phyloP scores from a whole-genome alignment of 805 yeast genomes.

The Kuraishia cidri region DNA sequence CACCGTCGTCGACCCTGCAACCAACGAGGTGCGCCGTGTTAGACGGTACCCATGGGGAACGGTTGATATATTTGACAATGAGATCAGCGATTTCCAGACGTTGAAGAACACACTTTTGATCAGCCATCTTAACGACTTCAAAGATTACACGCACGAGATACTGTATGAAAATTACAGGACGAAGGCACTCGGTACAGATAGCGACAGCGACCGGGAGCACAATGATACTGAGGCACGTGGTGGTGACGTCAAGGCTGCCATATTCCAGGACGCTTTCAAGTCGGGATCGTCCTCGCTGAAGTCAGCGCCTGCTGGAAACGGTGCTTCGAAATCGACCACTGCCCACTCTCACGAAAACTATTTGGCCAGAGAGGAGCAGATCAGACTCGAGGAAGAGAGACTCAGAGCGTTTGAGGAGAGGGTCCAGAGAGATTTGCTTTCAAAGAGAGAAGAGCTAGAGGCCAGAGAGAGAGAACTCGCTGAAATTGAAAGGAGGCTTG shows the following conservation, averaged over 20 bases:
- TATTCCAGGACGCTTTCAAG: background rate
- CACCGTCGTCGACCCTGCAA: conserved; percentile 17
- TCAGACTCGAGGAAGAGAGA: conserved; percentile 83
- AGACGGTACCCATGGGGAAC: conserved; percentile 64
- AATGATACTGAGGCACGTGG: background rate
- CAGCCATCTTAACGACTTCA: conserved; percentile 80
- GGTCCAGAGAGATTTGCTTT: conserved; percentile 78
- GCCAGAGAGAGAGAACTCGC: conserved; percentile 18
- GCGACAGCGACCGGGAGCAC: background rate
- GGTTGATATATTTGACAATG: conserved; percentile 52
- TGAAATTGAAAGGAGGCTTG: conserved; percentile 13
- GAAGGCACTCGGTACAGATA: conserved; percentile 43
- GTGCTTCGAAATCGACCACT: background rate
- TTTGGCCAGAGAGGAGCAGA: conserved; percentile 69
- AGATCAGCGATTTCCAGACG: conserved; percentile 70
- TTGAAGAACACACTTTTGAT: conserved; percentile 73
- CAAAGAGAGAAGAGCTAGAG: conserved; percentile 74
- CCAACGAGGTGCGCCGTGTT: conserved; percentile 31
- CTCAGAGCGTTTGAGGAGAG: conserved; percentile 79
- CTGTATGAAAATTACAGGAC: conserved; percentile 88
- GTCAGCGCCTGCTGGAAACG: background rate
- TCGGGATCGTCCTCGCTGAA: background rate
- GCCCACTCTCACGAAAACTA: conserved; percentile 1
- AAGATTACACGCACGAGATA: conserved; percentile 81
- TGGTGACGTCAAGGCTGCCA: background rate